Conservation (phyloP, 1,284 basidiomycete genomes). For the Ustilago nuda region DNA sequence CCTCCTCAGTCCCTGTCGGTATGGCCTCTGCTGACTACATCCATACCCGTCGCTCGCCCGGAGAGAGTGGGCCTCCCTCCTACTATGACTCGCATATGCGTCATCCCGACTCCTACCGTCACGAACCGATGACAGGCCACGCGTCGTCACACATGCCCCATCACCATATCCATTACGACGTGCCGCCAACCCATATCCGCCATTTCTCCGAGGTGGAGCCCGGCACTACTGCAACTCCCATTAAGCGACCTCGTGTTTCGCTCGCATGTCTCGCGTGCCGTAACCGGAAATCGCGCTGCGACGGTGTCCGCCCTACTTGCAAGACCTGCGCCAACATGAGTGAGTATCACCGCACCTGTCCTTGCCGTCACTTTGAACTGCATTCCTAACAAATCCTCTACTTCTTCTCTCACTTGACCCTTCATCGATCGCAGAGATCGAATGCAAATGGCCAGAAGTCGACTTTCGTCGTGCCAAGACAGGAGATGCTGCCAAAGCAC, state of each 20-base stretch:
- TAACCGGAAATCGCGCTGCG: slow-evolving; percentile 52
- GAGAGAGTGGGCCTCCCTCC: slow-evolving; percentile 8
- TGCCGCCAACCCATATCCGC: slow-evolving; percentile 14
- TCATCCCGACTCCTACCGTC: slow-evolving; percentile 21
- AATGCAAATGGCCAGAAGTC: slow-evolving; percentile 54
- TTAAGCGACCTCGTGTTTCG: slow-evolving; percentile 55
- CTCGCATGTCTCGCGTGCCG: slow-evolving; percentile 49
- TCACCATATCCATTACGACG: slow-evolving; percentile 26
- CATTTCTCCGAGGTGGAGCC: slow-evolving; percentile 19
- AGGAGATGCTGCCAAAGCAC: slow-evolving; percentile 34
- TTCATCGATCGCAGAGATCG: slow-evolving; percentile 29
- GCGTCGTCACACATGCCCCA: slow-evolving; percentile 25
- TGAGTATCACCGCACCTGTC: slow-evolving; percentile 15
- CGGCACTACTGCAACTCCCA: slow-evolving; percentile 16
- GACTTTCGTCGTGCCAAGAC: slow-evolving; percentile 53
- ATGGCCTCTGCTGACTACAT: slow-evolving; percentile 40
- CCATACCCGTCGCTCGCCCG: slow-evolving; percentile 28
- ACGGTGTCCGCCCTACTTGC: slow-evolving; percentile 50
- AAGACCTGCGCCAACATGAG: slow-evolving; percentile 53
- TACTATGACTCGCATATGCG: slow-evolving; percentile 19
- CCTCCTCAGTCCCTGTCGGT: slow-evolving; percentile 29
- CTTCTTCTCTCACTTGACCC: not conserved
- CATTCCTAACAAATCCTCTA: not conserved
- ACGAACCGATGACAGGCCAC: slow-evolving; percentile 17
- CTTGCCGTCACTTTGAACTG: not conserved